Percentiles rank a stretch among this genome's conserved stretches.
Evolutionary conservation across 176 grass and related monocot species (phyloP).

Genomic region (Tillandsia leiboldiana): DNA sequence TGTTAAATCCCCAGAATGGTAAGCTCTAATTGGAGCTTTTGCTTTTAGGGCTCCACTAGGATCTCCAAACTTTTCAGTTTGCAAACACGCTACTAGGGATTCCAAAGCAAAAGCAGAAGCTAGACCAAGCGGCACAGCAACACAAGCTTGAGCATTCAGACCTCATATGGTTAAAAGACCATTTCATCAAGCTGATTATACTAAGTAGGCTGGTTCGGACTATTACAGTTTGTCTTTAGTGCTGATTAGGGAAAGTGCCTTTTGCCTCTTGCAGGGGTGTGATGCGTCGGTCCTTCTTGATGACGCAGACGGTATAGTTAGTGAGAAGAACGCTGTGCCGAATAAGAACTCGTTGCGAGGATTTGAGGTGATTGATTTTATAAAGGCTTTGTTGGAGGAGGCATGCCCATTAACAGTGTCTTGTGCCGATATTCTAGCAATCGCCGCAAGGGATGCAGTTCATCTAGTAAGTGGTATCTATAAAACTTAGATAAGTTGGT

Average conservation of each 20-base stretch:
- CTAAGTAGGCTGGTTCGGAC: not conserved
- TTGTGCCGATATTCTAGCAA: slow-evolving; percentile 43
- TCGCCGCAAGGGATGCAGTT: slow-evolving; percentile 32
- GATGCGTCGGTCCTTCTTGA: slow-evolving; percentile 39
- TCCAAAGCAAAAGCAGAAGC: too few relatives aligned
- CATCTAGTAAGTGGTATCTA: slow-evolving; percentile 16
- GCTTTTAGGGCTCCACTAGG: too few relatives aligned
- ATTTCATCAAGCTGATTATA: not conserved
- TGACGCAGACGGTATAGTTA: slow-evolving; percentile 26
- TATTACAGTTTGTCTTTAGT: not conserved
- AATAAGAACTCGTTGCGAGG: slow-evolving; percentile 38
- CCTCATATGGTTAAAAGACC: too few relatives aligned
- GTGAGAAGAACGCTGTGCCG: slow-evolving; percentile 36
- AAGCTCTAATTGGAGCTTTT: too few relatives aligned
- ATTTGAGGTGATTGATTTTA: slow-evolving; percentile 40
- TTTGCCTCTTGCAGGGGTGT: slow-evolving; percentile 26
- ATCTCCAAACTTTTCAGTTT: too few relatives aligned
- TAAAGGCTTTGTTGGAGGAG: slow-evolving; percentile 39
- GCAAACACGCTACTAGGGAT: too few relatives aligned
- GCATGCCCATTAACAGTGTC: slow-evolving; percentile 42
- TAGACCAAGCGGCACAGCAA: too few relatives aligned
- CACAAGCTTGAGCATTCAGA: too few relatives aligned
- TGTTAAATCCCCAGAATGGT: too few relatives aligned
- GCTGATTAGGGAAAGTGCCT: too few relatives aligned
- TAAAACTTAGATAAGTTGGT: not conserved